phyloP scores from a whole-genome alignment of 148 eudicot species.

The Arbutus unedo region DNA sequence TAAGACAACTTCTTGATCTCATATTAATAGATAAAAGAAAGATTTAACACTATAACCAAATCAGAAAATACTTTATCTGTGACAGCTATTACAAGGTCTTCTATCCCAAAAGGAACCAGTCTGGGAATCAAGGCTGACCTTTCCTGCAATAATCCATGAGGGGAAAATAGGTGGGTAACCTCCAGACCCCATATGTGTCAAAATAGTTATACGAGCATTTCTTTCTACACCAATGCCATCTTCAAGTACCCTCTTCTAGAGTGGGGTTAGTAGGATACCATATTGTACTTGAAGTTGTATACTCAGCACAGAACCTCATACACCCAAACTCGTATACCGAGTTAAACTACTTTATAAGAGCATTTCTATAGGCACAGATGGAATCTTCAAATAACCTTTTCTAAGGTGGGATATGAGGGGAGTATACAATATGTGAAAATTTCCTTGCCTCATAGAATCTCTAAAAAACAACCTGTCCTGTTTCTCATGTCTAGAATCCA shows the following conservation, averaged over 20 bases:
- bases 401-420: neutral
- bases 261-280: neutral
- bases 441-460: neutral
- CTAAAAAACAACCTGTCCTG: neutral
- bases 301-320: neutral
- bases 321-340: neutral
- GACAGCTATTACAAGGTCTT: neutral
- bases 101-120: neutral
- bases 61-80: neutral
- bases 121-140: neutral
- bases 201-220: neutral
- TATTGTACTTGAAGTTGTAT: neutral
- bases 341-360: neutral
- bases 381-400: neutral
- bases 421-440: neutral
- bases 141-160: neutral
- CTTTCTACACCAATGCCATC: neutral
- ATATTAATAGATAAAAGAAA: neutral
- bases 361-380: neutral
- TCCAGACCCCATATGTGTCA: neutral
- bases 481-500: neutral
- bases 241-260: neutral
- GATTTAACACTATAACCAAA: neutral
- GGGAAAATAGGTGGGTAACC: neutral
- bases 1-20: neutral